A percentile compares a stretch with the other conserved stretches of the same genome.
Evolutionary conservation across 78 protist species (phyloP).

Genomic region (Trichosphaerium sp.): DNA sequence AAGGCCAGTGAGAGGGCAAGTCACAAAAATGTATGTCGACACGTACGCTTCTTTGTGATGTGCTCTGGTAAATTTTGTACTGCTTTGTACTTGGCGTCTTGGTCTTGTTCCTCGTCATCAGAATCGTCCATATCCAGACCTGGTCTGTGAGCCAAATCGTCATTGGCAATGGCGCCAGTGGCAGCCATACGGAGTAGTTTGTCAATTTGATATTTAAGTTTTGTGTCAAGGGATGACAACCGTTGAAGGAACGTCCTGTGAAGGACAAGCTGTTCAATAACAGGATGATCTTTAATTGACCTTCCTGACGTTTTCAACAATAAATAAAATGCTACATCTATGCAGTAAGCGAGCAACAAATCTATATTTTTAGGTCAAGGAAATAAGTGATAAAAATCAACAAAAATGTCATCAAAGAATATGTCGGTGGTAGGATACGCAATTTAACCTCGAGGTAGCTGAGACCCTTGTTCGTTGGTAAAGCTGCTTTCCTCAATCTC

Average conservation of each 20-base stretch:
- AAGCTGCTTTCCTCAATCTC: conserved; percentile 5
- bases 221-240: conserved; percentile 57
- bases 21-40: no score
- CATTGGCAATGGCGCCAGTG: conserved; percentile 30
- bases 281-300: conserved; percentile 74
- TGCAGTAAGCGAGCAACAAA: conserved; percentile 70
- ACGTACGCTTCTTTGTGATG: no score
- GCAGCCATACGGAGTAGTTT: conserved; percentile 36
- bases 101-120: no score
- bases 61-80: no score
- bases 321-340: conserved; percentile 64
- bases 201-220: conserved; percentile 50
- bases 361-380: conserved; percentile 1
- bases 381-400: not conserved
- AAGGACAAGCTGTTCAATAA: conserved; percentile 55
- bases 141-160: no score
- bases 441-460: conserved; percentile 46
- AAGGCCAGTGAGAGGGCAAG: no score
- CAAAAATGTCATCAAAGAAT: not conserved
- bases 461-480: conserved; percentile 47
- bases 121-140: no score
- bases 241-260: conserved; percentile 58
- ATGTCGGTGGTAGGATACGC: not conserved
- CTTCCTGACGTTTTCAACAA: conserved; percentile 62
- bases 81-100: no score